These are phyloP conservation scores for Leccinum arenicola DNA, from an alignment of 768 basidiomycete species.

Conservation along the genomic window DNA sequence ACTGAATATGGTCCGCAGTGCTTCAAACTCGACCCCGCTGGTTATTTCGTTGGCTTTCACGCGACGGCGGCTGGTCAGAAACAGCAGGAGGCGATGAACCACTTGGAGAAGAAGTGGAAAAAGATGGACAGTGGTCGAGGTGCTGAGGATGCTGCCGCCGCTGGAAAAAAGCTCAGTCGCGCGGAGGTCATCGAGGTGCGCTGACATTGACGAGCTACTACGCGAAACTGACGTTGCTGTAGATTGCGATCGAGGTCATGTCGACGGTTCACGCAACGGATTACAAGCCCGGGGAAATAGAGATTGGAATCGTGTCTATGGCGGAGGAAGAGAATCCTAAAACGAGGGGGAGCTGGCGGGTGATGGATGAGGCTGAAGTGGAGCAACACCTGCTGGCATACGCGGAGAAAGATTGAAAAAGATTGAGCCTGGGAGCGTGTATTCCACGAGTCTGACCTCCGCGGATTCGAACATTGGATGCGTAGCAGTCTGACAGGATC, in stretches of 20 bases:
- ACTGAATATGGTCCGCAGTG: conserved; percentile 91
- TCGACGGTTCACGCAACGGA: conserved; percentile 94
- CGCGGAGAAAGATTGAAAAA: conserved; percentile 74
- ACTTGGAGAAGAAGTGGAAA: conserved; percentile 99
- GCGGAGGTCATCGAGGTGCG: conserved; percentile 88
- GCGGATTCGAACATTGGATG: not conserved
- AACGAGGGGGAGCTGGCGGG: conserved; percentile 74
- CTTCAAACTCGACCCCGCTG: conserved; percentile 98
- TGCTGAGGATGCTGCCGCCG: conserved; percentile 73
- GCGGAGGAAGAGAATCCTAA: conserved; percentile 70
- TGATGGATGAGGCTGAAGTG: conserved; percentile 73
- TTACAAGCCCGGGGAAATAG: conserved; percentile 93
- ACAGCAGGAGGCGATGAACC: conserved; percentile 98
- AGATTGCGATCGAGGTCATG: conserved; percentile 95
- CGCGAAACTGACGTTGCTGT: conserved; percentile 6
- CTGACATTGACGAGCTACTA: not conserved
- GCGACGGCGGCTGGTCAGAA: conserved; percentile 96
- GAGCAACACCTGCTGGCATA: conserved; percentile 81
- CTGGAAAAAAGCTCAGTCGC: conserved; percentile 69
- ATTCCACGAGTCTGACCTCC: not conserved
- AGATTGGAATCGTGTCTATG: conserved; percentile 88
- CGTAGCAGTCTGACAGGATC: not conserved
- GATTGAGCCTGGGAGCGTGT: conserved; percentile 19
- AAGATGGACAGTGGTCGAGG: conserved; percentile 78
- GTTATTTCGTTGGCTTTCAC: conserved; percentile 98